phyloP scores from a whole-genome alignment of 257 asterid species.

The Fraxinus quadrangulata region DNA sequence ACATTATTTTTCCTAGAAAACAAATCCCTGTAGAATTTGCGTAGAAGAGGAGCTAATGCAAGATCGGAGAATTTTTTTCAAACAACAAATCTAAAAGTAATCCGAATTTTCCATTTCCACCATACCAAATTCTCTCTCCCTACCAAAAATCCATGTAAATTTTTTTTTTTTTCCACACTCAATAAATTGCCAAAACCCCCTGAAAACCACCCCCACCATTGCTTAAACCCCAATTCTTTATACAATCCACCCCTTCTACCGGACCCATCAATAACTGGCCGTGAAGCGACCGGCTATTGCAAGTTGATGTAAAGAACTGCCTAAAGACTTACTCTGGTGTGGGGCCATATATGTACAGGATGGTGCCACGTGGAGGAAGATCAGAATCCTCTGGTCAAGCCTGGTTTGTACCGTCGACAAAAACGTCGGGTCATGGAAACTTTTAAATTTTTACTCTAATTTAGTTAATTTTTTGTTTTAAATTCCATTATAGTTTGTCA shows the following conservation, averaged over 20 bases:
- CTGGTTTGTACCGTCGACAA: slow-evolving; percentile 55
- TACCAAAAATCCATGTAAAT: slow-evolving; percentile 5
- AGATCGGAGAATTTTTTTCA: slow-evolving; percentile 27
- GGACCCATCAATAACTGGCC: slow-evolving; percentile 46
- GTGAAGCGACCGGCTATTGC: slow-evolving; percentile 45
- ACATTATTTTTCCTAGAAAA: slow-evolving; percentile 27
- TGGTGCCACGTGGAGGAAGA: slow-evolving; percentile 65
- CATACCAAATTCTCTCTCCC: slow-evolving; percentile 16
- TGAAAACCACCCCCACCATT: slow-evolving; percentile 53
- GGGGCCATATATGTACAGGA: slow-evolving; percentile 23
- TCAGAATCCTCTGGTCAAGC: slow-evolving; percentile 54
- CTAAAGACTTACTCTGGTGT: slow-evolving; percentile 74
- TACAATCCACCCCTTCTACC: slow-evolving; percentile 63
- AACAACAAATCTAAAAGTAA: slow-evolving; percentile 24
- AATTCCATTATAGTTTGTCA: too few species aligned
- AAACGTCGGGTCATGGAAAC: slow-evolving; percentile 75
- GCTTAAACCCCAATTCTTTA: slow-evolving; percentile 92
- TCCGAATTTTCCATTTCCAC: slow-evolving; percentile 25
- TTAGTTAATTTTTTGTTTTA: too few species aligned
- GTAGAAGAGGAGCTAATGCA: slow-evolving; percentile 23
- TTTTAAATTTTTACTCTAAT: slow-evolving; percentile 24
- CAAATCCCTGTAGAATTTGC: slow-evolving; percentile 22
- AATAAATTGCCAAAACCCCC: slow-evolving; percentile 61
- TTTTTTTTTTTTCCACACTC: not conserved
- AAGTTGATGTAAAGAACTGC: slow-evolving; percentile 58